Base-by-base conservation (phyloP, 2,329 filamentous ascomycete species). In the Zalaria obscura region DNA sequence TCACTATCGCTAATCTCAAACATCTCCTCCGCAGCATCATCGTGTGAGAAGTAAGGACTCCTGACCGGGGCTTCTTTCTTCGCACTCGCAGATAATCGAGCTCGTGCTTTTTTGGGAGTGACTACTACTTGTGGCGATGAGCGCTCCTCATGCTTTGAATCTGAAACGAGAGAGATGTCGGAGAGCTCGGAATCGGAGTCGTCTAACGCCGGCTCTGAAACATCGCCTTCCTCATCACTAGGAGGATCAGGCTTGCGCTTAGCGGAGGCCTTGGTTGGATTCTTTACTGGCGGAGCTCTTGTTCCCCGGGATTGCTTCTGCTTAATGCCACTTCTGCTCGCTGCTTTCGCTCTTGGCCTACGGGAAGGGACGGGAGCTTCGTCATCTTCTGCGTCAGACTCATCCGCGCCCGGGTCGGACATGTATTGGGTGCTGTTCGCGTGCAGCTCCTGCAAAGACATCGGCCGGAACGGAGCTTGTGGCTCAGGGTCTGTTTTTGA, bases 351-450 rank as follows among this genome's bases (percentile, higher is more conserved):
- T n/a, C n/a, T 7, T 32, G 29, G 29, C n/a, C 29, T 32, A n/a
- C 29, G 7, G 29, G 29, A n/a, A 7, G 7, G 29, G n/a, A 32
- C 29, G n/a, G 7, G 2, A 48, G 60, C 44, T 0, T 55, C 51
- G 4, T 58, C 56, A 39, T 59, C 54, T 26, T 52, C 57, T 2
- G 5, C 53, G 49, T 25, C 51, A 51, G 33, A 26, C 5, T 40
- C 39, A 26, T 32, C 37, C 2, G 10, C 8, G 5, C 4, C 25
- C 2, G 10, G 18, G 5, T 5, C 25, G 25, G 8, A 7, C 7
- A n/a, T 3, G n/a, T 32, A 7, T 7, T 32, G 7, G 29, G 25
- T 27, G 11, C 35, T n/a, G 42, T 40, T 36, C 26, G 48, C 47
- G 44, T 55, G 47, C 41, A 50, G 39, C 28, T 47, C 46, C 32